phyloP scores from a whole-genome alignment of 2,329 filamentous ascomycete species.

The Cephalotrichum gorgonifer region DNA sequence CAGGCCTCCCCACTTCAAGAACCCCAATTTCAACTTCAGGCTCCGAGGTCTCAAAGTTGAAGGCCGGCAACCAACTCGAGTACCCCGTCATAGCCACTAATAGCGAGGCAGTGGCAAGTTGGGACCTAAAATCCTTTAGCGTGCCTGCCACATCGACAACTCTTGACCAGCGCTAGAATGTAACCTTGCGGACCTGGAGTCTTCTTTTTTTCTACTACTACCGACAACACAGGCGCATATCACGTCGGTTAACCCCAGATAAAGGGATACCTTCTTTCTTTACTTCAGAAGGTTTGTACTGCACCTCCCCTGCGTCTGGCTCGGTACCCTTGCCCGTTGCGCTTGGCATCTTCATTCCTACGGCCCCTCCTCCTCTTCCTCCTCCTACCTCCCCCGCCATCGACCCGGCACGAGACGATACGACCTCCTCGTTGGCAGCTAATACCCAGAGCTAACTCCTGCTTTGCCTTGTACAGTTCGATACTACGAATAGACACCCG shows the following conservation, averaged over 20 bases:
- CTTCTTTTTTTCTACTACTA: constrained; percentile 4
- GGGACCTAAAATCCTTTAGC: background rate
- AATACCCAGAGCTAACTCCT: background rate
- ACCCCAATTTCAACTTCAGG: background rate
- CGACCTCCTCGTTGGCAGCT: background rate
- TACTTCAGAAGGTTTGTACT: background rate
- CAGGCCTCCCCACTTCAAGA: background rate
- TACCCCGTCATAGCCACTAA: background rate
- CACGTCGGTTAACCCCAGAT: background rate
- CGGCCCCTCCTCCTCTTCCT: background rate
- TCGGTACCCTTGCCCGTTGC: background rate
- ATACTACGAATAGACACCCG: background rate
- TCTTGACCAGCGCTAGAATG: constrained; percentile 6
- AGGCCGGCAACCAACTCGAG: background rate
- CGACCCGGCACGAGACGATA: background rate
- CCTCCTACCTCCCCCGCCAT: too few species aligned
- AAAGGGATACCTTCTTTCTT: background rate
- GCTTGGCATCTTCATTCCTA: background rate
- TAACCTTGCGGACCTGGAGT: constrained; percentile 6
- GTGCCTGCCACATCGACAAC: background rate
- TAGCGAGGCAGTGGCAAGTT: background rate
- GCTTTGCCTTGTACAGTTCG: background rate
- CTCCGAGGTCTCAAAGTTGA: background rate
- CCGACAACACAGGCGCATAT: constrained; percentile 4
- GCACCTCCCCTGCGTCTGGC: background rate